These are phyloP conservation scores for Monosporascus sp. DNA, from an alignment of 2,329 filamentous ascomycete species.

Conservation along the genomic window DNA sequence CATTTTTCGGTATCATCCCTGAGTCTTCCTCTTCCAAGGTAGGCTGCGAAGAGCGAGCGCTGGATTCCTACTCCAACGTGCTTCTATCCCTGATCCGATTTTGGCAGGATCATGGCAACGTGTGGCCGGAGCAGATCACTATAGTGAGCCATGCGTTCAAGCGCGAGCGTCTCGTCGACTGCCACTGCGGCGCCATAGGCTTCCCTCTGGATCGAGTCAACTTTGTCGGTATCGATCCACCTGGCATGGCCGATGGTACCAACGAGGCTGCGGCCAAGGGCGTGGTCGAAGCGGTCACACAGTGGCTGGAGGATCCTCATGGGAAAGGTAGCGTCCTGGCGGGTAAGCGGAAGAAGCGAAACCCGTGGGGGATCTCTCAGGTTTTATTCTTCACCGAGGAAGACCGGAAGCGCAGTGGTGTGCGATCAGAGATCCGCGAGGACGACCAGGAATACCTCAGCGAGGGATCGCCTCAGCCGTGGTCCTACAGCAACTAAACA, in stretches of 20 bases:
- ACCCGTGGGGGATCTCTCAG: conserved; percentile 44
- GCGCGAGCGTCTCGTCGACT: conserved; percentile 53
- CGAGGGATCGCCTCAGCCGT: conserved; percentile 34
- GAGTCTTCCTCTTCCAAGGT: conserved; percentile 30
- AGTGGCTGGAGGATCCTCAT: conserved; percentile 51
- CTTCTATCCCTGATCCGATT: conserved; percentile 64
- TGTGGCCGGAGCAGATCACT: conserved; percentile 55
- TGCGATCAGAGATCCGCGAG: conserved; percentile 29
- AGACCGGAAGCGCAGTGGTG: conserved; percentile 30
- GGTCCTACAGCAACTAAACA: conserved; percentile 21
- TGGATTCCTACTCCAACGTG: conserved; percentile 84
- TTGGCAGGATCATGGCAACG: conserved; percentile 42
- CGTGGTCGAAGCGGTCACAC: conserved; percentile 35
- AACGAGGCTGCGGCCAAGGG: conserved; percentile 39
- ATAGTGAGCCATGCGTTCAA: conserved; percentile 71
- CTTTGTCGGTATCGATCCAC: conserved; percentile 64
- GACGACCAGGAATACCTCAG: conserved; percentile 37
- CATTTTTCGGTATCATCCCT: conserved; percentile 38
- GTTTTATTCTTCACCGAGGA: conserved; percentile 35
- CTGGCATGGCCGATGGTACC: conserved; percentile 32
- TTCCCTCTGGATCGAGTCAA: conserved; percentile 40
- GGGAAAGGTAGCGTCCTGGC: conserved; percentile 40
- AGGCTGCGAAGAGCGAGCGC: conserved; percentile 63
- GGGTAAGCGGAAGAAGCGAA: conserved; percentile 44
- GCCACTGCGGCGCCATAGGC: conserved; percentile 60